Evolutionary conservation across 345 rosid genomes (phyloP).

Genomic region (Linum lewisii): DNA sequence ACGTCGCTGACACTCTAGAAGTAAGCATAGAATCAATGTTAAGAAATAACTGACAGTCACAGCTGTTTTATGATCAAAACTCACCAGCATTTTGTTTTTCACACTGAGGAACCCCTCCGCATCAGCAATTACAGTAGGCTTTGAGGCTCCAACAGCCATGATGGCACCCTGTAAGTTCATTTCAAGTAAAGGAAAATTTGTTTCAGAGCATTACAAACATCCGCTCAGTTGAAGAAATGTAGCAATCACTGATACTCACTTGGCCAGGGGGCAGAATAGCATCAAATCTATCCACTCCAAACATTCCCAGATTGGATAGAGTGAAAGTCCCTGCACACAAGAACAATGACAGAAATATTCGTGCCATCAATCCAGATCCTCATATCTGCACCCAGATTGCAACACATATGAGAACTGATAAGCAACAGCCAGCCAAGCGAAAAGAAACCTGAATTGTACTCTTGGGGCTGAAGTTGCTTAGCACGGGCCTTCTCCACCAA

Average conservation of each 20-base stretch:
- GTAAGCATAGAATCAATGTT: background rate
- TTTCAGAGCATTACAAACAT: slow-evolving; percentile 4
- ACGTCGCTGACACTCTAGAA: background rate
- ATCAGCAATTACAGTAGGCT: slow-evolving; percentile 82
- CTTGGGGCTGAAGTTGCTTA: slow-evolving; percentile 90
- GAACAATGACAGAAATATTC: slow-evolving; percentile 4
- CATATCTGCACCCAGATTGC: background rate
- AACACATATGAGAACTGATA: background rate
- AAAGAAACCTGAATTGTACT: slow-evolving; percentile 73
- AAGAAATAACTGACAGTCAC: background rate
- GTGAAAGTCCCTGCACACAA: slow-evolving; percentile 78
- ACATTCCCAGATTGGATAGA: slow-evolving; percentile 89
- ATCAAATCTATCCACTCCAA: slow-evolving; percentile 93
- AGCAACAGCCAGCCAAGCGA: background rate
- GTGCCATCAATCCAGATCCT: background rate
- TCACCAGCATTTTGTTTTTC: slow-evolving; percentile 81
- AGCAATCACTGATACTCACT: slow-evolving; percentile 28
- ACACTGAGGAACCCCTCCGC: slow-evolving; percentile 84
- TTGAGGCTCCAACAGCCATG: slow-evolving; percentile 98
- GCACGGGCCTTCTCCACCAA: slow-evolving; percentile 79
- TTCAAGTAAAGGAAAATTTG: slow-evolving; percentile 10
- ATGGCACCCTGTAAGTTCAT: slow-evolving; percentile 75
- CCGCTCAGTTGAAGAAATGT: background rate
- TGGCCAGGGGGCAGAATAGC: slow-evolving; percentile 98
- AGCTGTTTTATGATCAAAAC: slow-evolving; percentile 13